A percentile compares a stretch with the other conserved stretches of the same genome.
phyloP scores from a whole-genome alignment of 2,329 filamentous ascomycete genomes.

The Endoconidiophora laricicola region DNA sequence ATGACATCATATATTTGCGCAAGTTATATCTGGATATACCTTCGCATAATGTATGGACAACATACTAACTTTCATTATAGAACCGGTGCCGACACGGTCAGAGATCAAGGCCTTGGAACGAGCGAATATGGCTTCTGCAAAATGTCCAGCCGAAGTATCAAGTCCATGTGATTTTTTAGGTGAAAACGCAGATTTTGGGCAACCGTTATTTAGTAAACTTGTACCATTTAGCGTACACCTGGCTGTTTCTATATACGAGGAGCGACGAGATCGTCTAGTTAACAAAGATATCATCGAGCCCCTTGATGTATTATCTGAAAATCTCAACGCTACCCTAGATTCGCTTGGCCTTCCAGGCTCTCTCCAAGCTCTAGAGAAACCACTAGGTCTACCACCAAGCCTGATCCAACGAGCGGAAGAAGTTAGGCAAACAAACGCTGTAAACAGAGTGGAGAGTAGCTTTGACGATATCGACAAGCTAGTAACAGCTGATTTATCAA shows the following conservation, averaged over 20 bases:
- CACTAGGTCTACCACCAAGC: constrained; percentile 70
- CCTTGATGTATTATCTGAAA: constrained; percentile 63
- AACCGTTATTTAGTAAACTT: constrained; percentile 72
- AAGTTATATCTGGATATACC: constrained; percentile 16
- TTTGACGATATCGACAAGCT: constrained; percentile 83
- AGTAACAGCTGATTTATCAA: constrained; percentile 57
- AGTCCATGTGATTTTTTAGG: constrained; percentile 68
- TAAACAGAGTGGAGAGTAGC: constrained; percentile 58
- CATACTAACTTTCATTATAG: constrained; percentile 22
- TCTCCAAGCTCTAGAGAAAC: constrained; percentile 86
- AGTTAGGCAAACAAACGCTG: constrained; percentile 74
- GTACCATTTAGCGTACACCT: constrained; percentile 94
- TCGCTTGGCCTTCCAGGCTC: constrained; percentile 82
- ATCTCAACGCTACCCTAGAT: constrained; percentile 61
- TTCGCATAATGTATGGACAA: background rate
- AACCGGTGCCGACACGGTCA: constrained; percentile 70
- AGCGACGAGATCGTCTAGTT: constrained; percentile 75
- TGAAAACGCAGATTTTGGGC: constrained; percentile 63
- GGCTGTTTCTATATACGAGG: constrained; percentile 87
- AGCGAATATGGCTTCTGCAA: constrained; percentile 71
- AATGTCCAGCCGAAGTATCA: constrained; percentile 65
- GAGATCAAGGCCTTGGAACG: constrained; percentile 75
- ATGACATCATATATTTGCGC: constrained; percentile 86
- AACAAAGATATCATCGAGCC: constrained; percentile 77
- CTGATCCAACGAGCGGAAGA: constrained; percentile 85